Evolutionary conservation across 2,329 filamentous ascomycete genomes (phyloP), one percentile per base, ranked within the genome.

Genomic region (Xylaria sp.): DNA sequence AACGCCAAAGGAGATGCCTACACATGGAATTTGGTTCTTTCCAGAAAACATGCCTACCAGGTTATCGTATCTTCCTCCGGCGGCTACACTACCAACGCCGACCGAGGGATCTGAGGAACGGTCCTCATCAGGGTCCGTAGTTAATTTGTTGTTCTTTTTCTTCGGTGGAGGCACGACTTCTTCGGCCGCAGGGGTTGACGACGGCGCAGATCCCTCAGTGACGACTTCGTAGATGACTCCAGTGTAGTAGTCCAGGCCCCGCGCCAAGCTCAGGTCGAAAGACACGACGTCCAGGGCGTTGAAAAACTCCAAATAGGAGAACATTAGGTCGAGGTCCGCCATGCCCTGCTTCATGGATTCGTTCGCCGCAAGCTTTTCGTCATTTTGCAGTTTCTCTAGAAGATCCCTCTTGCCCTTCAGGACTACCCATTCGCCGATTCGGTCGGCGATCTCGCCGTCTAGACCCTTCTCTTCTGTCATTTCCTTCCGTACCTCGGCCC

Each of bases 381-480:
- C 82, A 44, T 77, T 74, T 59, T 82, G 75, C 41, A 91, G 73
- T 50, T 78, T 77, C 26, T 82, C 76, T 22, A 91, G 74, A 39
- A 91, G 76, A 56, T 90, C 87, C 46, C 78, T 78, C 37, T 82
- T 78, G 43, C 88, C 88, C 70, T 87, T 90, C 56, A 80, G 77
- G 56, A 86, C 80, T 6, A 90, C 88, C 68, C 88, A 91, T 62
- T 83, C 81, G 59, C 88, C 86, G 62, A 92, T 91, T 66, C 84
- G 84, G 70, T 91, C 88, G 39, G 89, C 89, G 22, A 89, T 79
- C 16, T 78, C 83, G 13, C 75, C 72, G 39, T 84, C 81, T 1
- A 92, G 76, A 1, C 88, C 88, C 71, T 91, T 92, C 53, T 90
- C 86, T 59, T 90, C 86, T 1, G 84, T 83, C 88, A 92, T 92